Conservation (phyloP, 2,329 filamentous ascomycete genomes). For the Pestalotiopsis sp. region DNA sequence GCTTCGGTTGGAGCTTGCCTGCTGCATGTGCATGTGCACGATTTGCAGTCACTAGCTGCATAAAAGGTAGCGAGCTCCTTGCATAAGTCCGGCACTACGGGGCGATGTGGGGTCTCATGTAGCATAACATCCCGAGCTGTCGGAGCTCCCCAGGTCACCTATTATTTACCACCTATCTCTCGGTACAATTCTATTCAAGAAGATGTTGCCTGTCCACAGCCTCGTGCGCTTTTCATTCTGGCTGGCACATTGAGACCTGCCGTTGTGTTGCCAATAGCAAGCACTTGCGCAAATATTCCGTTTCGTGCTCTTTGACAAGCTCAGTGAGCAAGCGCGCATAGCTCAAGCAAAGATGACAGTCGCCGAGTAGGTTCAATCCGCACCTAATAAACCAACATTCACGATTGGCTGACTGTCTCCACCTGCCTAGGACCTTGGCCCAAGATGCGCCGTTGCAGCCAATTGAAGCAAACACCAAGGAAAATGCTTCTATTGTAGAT, state of each 20-base stretch:
- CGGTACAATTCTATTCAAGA: not conserved
- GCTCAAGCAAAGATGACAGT: not conserved
- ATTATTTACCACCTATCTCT: not conserved
- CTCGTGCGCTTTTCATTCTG: not conserved
- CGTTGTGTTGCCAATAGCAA: not conserved
- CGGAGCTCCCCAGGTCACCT: no score
- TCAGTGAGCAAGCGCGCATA: no score
- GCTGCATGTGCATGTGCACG: not conserved
- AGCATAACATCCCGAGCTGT: no score
- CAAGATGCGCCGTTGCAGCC: slow-evolving; percentile 11
- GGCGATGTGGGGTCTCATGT: no score
- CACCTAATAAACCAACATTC: not conserved
- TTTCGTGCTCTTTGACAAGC: no score
- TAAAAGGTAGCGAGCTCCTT: not conserved
- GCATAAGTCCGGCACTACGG: not conserved
- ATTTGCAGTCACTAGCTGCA: not conserved
- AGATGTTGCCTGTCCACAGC: not conserved
- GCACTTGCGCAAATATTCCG: not conserved
- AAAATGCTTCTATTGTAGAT: not conserved
- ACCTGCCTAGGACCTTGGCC: slow-evolving; percentile 16
- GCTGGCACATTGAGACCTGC: not conserved
- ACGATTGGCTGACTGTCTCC: slow-evolving; percentile 13
- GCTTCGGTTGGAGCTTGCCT: slow-evolving; percentile 6
- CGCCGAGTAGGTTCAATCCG: slow-evolving; percentile 7
- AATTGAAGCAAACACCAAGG: not conserved